phyloP scores from a whole-genome alignment of 345 rosid species.

The Carallia pectinifolia region DNA sequence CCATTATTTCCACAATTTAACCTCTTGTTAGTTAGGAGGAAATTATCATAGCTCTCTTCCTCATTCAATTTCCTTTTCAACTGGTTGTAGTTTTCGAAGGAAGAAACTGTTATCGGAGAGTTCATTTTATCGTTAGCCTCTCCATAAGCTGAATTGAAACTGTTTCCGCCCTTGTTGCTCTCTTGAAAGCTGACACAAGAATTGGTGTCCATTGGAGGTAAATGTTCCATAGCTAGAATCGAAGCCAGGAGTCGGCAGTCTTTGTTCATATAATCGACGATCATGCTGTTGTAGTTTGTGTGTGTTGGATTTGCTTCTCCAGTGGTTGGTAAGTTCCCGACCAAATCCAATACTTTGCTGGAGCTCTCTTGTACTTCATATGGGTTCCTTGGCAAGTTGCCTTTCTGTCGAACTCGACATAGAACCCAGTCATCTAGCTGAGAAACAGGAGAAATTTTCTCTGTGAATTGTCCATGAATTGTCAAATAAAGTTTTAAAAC shows the following conservation, averaged over 20 bases:
- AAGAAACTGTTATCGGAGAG: slow-evolving; percentile 28
- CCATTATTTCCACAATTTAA: slow-evolving; percentile 4
- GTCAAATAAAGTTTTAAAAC: too few relatives aligned
- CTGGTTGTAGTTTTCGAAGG: slow-evolving; percentile 19
- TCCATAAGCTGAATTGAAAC: neutral
- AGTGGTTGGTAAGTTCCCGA: slow-evolving; percentile 7
- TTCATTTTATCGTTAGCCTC: slow-evolving; percentile 14
- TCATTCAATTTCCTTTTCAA: slow-evolving; percentile 29
- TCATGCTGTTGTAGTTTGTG: slow-evolving; percentile 21
- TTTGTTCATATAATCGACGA: slow-evolving; percentile 36
- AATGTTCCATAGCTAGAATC: slow-evolving; percentile 31
- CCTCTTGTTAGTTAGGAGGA: slow-evolving; percentile 17
- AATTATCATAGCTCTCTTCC: slow-evolving; percentile 18
- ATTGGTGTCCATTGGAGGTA: slow-evolving; percentile 26
- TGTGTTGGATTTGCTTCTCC: slow-evolving; percentile 13
- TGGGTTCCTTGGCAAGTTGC: slow-evolving; percentile 16
- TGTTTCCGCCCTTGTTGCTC: slow-evolving; percentile 16
- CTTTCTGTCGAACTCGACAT: slow-evolving; percentile 44
- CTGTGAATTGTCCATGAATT: neutral
- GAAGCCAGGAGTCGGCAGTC: slow-evolving; percentile 41
- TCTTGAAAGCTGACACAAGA: slow-evolving; percentile 23
- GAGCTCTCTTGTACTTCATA: slow-evolving; percentile 15
- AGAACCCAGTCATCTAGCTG: slow-evolving; percentile 65
- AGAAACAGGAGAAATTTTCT: neutral
- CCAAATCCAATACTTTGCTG: slow-evolving; percentile 8